These are phyloP conservation scores for Malus sieversii DNA, from an alignment of 306 rosid genomes.

Conservation along the genomic window DNA sequence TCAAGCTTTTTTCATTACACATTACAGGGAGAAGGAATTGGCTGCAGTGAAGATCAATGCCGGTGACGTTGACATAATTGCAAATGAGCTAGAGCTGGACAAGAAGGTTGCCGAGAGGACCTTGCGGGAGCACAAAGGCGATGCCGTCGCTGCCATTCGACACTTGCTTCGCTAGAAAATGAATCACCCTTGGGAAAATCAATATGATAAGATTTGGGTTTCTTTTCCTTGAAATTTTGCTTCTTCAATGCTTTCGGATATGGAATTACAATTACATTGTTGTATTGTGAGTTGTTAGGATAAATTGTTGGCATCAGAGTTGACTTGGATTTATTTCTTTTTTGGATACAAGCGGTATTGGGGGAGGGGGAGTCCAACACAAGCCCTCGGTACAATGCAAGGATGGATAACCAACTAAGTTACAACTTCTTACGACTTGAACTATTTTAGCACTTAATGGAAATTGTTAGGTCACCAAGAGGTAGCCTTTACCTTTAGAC, in stretches of 20 bases:
- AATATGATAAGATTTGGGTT: neutral
- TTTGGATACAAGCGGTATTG: neutral
- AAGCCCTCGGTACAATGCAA: neutral
- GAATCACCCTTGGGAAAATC: neutral
- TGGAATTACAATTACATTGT: neutral
- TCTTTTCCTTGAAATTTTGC: neutral
- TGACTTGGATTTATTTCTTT: neutral
- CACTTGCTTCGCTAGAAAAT: conserved; percentile 50
- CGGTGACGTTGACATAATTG: conserved; percentile 80
- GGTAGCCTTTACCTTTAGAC: neutral
- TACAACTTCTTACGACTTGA: too few species aligned
- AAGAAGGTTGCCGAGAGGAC: conserved; percentile 92
- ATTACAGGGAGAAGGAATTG: conserved; percentile 76
- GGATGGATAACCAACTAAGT: neutral
- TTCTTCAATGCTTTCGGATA: neutral
- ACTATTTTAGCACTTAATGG: neutral
- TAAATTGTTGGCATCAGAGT: neutral
- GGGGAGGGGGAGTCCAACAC: neutral
- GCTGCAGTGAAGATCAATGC: conserved; percentile 87
- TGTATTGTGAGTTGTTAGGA: neutral
- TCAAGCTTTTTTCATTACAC: neutral
- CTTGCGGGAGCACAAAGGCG: conserved; percentile 91
- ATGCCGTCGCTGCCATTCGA: conserved; percentile 91
- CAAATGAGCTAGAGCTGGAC: conserved; percentile 91
- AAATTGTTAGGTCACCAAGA: neutral